These are phyloP conservation scores for Saussurea involucrata DNA, from an alignment of 129 eudicot species.

Conservation along the genomic window DNA sequence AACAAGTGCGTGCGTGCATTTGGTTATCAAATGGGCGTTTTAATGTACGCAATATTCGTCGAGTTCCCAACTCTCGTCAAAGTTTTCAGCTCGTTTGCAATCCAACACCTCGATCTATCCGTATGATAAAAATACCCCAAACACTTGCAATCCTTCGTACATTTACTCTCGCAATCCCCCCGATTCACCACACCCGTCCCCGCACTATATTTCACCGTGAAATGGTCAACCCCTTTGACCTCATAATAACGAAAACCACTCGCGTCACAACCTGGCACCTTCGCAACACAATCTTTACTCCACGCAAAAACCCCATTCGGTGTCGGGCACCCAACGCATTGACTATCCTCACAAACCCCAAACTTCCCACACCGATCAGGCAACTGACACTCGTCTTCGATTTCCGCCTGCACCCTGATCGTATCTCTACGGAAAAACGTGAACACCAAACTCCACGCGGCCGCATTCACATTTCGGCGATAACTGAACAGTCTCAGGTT, in stretches of 20 bases:
- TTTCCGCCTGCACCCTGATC: neutral
- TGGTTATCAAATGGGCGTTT: slow-evolving; percentile 7
- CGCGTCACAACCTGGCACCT: neutral
- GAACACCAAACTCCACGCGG: slow-evolving; percentile 1
- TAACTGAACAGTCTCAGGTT: neutral
- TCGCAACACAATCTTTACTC: slow-evolving; percentile 19
- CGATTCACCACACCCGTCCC: slow-evolving; percentile 29
- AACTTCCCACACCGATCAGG: slow-evolving; percentile 20
- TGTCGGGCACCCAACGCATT: slow-evolving; percentile 20
- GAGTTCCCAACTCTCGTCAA: slow-evolving; percentile 24
- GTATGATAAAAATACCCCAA: slow-evolving; percentile 43
- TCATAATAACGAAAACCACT: slow-evolving; percentile 16
- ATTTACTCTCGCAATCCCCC: slow-evolving; percentile 31
- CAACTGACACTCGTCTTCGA: slow-evolving; percentile 20
- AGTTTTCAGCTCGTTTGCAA: slow-evolving; percentile 46
- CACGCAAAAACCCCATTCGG: slow-evolving; percentile 6
- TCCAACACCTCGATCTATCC: slow-evolving; percentile 48
- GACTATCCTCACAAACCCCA: slow-evolving; percentile 35
- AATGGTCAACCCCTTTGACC: slow-evolving; percentile 44
- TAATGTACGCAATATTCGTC: slow-evolving; percentile 36
- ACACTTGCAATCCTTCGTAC: slow-evolving; percentile 50
- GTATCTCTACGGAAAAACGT: neutral
- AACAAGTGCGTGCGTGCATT: no score
- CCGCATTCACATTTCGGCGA: neutral
- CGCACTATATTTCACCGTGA: slow-evolving; percentile 19